phyloP scores from a whole-genome alignment of 805 yeast species.

The Priceomyces melissophilus region DNA sequence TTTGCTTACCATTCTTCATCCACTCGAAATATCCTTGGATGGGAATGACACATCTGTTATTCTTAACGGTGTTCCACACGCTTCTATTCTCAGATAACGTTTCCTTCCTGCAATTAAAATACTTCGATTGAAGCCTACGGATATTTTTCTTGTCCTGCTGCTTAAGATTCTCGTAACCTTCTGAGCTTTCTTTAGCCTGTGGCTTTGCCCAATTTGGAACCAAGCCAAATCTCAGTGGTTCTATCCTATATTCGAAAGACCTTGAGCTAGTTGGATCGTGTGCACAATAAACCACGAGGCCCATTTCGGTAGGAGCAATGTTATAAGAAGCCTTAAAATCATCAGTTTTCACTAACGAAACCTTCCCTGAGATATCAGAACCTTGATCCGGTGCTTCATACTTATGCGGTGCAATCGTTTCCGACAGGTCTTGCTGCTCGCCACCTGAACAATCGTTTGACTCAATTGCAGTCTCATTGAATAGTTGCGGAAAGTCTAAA shows the following conservation, averaged over 20 bases:
- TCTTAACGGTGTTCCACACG: slow-evolving; percentile 56
- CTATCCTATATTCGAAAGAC: slow-evolving; percentile 21
- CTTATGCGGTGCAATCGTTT: slow-evolving; percentile 1
- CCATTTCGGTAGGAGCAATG: slow-evolving; percentile 56
- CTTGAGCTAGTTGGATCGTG: slow-evolving; percentile 5
- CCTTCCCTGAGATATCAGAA: background rate
- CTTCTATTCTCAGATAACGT: slow-evolving; percentile 45
- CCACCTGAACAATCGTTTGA: background rate
- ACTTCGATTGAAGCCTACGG: slow-evolving; percentile 38
- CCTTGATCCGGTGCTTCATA: slow-evolving; percentile 1
- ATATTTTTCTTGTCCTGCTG: slow-evolving; percentile 16
- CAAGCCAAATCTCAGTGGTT: slow-evolving; percentile 77
- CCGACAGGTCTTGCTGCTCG: slow-evolving; percentile 11
- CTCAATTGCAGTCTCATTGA: slow-evolving; percentile 18
- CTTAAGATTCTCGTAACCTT: slow-evolving; percentile 1
- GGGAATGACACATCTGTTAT: slow-evolving; percentile 69
- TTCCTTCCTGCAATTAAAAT: slow-evolving; percentile 76
- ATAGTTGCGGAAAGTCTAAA: slow-evolving; percentile 25
- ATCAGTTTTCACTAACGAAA: too few species aligned
- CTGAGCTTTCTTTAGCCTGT: slow-evolving; percentile 20
- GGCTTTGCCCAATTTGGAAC: slow-evolving; percentile 66
- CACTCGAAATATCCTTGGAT: slow-evolving; percentile 87
- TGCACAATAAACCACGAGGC: slow-evolving; percentile 36
- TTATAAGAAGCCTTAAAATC: slow-evolving; percentile 45
- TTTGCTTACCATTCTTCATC: slow-evolving; percentile 42